Base-by-base conservation (phyloP, 352 stramenopile genomes). In the Pythium plurisporium region DNA sequence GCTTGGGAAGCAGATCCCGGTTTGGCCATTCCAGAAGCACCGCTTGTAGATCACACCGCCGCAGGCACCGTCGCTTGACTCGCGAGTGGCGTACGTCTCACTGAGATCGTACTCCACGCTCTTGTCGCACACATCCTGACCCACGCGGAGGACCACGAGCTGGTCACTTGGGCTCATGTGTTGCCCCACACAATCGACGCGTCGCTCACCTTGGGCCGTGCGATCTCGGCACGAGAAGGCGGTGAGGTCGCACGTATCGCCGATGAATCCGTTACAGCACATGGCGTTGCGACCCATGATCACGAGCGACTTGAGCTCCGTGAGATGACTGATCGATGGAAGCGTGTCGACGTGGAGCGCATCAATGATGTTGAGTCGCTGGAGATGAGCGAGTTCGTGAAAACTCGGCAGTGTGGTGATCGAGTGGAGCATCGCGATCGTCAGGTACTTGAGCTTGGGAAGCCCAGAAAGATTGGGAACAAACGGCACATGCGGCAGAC, bases 241-340 rank as follows among this genome's bases (percentile, higher is more conserved):
- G 23, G 34, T 40, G 3, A 69, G 38, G 31, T 69, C 61, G 34
- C 62, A 69, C 22, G 10, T 34, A 26, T 44, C 62, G 5, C 27
- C 48, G 41, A 69, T 23, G 25, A 60, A 69, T 19, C 62, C 62
- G 29, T 70, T 70, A 51, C 62, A 70, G 46, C 62, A 70, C 38
- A 65, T 33, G n/a, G 62, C 31, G 17, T 59, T 62, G 10, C 55
- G 43, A 6, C 26, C 20, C 14, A 40, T 36, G 25, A 65, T 25
- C 25, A 51, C 37, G 20, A 70, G 56, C 3, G 3, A 41, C 2
- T 49, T 37, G 20, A 70, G 56, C 2, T 34, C 11, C 9, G 23
- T 34, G 15, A 70, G 55, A 2, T 29, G 10, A 11, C 41, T 23
- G 0, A 65, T 15, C 3, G 62, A 59, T 12, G 62, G 62, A 5